phyloP scores from a whole-genome alignment of 176 grass and related monocot species.

The Hordeum marinum region DNA sequence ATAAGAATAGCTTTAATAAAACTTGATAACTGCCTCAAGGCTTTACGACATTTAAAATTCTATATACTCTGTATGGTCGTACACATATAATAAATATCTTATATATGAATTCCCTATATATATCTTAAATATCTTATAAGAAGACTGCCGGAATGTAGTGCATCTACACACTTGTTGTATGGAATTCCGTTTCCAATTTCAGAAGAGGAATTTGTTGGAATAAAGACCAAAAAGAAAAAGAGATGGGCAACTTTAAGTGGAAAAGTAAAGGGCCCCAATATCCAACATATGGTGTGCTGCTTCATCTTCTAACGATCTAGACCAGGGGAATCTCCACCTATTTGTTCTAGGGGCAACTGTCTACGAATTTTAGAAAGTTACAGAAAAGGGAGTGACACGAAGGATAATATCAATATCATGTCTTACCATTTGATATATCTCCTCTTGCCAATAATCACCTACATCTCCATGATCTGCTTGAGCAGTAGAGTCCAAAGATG shows the following conservation, averaged over 20 bases:
- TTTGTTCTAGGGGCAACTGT: background rate
- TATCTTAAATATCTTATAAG: background rate
- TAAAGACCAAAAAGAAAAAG: constrained; percentile 5
- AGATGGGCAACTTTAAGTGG: constrained; percentile 1
- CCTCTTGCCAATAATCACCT: constrained; percentile 60
- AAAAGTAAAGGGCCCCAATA: background rate
- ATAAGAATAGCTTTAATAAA: background rate
- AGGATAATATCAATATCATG: background rate
- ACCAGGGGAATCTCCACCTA: background rate
- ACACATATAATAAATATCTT: background rate
- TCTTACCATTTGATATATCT: constrained; percentile 71
- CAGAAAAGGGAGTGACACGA: background rate
- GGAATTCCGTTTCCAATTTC: background rate
- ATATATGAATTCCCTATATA: background rate
- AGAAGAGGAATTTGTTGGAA: background rate
- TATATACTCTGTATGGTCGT: background rate
- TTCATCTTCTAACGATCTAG: constrained; percentile 17
- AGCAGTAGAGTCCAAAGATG: constrained; percentile 64
- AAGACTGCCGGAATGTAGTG: background rate
- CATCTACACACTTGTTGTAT: background rate
- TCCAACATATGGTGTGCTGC: too few species aligned
- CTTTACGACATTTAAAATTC: background rate
- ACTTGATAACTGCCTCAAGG: background rate
- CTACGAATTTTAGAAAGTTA: background rate
- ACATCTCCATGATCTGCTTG: constrained; percentile 43